Evolutionary conservation across 306 rosid genomes (phyloP).

Genomic region (Prinsepia uniflora): DNA sequence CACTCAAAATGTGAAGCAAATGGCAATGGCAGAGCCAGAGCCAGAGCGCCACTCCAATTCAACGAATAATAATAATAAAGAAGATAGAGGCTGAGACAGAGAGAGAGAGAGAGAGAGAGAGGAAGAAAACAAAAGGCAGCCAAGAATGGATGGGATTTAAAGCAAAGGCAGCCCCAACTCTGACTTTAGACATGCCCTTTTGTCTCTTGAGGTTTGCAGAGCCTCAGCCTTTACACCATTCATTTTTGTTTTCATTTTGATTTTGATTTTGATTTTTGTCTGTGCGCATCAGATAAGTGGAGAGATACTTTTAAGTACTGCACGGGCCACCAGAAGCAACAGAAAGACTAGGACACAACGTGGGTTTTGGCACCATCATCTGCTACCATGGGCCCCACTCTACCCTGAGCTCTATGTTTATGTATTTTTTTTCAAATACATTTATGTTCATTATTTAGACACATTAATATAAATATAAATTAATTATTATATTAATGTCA

Average conservation of each 20-base stretch:
- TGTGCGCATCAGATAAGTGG: constrained; percentile 14
- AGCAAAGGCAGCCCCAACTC: constrained; percentile 17
- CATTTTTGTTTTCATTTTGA: background rate
- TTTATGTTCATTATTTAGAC: too few species aligned
- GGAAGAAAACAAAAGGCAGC: background rate
- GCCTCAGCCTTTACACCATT: background rate
- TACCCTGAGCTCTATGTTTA: too few species aligned
- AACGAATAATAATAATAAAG: background rate
- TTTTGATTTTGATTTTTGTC: too few species aligned
- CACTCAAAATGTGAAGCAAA: constrained; percentile 23
- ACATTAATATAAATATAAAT: too few species aligned
- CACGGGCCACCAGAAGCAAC: constrained; percentile 33
- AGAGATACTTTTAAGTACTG: constrained; percentile 29
- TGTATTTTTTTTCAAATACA: too few species aligned
- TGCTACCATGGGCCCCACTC: background rate
- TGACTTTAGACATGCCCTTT: constrained; percentile 38
- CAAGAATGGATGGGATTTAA: constrained; percentile 22
- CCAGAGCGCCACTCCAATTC: constrained; percentile 21
- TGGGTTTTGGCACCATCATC: constrained; percentile 24
- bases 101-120: constrained; percentile 6
- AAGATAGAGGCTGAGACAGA: background rate
- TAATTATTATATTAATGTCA: too few species aligned
- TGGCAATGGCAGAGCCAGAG: background rate
- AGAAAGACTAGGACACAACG: constrained; percentile 36
- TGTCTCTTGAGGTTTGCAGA: constrained; percentile 40